phyloP scores from a whole-genome alignment of 129 eudicot species.

The Escallonia rubra region DNA sequence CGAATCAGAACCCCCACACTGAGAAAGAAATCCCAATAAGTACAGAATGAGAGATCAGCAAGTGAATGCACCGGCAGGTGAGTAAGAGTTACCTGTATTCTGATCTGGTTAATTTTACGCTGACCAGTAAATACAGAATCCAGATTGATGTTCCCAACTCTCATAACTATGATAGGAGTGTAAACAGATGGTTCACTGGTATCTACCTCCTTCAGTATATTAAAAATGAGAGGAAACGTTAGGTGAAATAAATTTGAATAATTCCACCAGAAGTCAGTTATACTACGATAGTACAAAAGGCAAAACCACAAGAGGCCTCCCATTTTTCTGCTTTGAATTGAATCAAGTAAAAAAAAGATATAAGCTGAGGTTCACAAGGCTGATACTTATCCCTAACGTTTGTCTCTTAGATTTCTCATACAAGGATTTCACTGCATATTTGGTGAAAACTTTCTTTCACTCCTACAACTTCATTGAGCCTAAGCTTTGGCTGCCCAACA shows the following conservation, averaged over 20 bases:
- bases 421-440: no score
- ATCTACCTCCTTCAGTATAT: slow-evolving; percentile 49
- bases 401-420: no score
- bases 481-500: no score
- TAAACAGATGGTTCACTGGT: slow-evolving; percentile 29
- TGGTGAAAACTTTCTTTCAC: no score
- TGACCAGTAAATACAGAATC: slow-evolving; percentile 61
- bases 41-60: neutral
- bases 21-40: neutral
- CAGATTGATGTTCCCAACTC: slow-evolving; percentile 61
- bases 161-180: slow-evolving; percentile 53
- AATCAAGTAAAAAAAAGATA: no score
- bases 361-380: no score
- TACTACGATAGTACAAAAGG: no score
- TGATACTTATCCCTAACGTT: no score
- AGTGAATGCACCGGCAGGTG: neutral
- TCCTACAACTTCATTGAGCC: no score
- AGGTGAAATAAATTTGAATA: slow-evolving; percentile 6
- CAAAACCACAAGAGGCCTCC: no score
- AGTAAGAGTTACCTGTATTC: slow-evolving; percentile 57
- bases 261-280: neutral
- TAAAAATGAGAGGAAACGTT: neutral
- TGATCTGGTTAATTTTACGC: slow-evolving; percentile 50
- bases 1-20: neutral
- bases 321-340: no score